Conservation (phyloP, 345 rosid genomes). For the Angophora floribunda region DNA sequence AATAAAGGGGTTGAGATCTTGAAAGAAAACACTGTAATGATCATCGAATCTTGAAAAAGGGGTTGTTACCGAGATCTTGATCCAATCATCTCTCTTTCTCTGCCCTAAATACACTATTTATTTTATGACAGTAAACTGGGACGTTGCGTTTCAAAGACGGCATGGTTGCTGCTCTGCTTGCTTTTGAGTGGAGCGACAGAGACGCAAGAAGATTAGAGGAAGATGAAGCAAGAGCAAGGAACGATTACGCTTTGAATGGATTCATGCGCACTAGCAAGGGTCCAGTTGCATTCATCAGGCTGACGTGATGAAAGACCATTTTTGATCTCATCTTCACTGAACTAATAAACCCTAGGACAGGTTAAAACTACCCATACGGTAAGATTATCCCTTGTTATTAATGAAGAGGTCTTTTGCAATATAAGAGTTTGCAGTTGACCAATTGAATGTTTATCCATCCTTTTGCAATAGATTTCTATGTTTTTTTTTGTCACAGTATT, state of each 20-base stretch:
- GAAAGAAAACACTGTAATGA: neutral
- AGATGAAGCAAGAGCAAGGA: neutral
- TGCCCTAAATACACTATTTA: neutral
- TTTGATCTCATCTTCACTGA: neutral
- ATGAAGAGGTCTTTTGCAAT: neutral
- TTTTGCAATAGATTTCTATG: neutral
- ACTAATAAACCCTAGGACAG: neutral
- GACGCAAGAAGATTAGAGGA: neutral
- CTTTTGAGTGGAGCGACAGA: neutral
- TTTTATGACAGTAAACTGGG: neutral
- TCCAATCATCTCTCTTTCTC: neutral
- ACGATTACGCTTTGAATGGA: neutral
- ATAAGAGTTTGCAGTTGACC: neutral
- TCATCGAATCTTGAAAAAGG: neutral
- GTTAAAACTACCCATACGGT: neutral
- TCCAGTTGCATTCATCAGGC: neutral
- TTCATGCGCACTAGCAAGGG: neutral
- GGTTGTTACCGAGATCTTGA: neutral
- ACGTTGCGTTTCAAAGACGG: neutral
- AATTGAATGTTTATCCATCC: neutral
- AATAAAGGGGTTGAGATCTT: neutral
- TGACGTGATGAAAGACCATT: neutral
- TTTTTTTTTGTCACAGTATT: neutral
- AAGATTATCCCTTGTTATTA: neutral
- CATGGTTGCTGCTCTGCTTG: neutral